Percentiles rank a stretch among this genome's conserved stretches.
phyloP scores from a whole-genome alignment of 306 rosid genomes.

The Fagus sylvatica region DNA sequence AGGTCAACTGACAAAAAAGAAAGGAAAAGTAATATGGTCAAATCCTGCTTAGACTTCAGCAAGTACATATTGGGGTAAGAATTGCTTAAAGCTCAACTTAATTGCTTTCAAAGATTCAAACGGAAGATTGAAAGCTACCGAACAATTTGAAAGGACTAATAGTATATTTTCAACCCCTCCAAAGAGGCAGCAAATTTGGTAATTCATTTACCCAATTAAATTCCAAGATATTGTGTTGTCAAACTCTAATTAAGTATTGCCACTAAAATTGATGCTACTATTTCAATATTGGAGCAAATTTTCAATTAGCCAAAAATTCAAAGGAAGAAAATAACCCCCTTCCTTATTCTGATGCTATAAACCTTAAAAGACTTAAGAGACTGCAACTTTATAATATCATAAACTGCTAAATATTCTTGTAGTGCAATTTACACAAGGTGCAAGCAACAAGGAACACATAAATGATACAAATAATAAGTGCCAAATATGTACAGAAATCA shows the following conservation, averaged over 20 bases:
- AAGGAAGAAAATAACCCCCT: too few species aligned
- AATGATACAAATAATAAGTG: slow-evolving; percentile 31
- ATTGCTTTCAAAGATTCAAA: background rate
- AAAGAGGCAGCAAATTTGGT: background rate
- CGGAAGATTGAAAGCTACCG: background rate
- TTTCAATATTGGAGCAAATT: background rate
- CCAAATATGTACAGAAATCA: slow-evolving; percentile 15
- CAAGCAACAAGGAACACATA: slow-evolving; percentile 20
- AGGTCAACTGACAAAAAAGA: slow-evolving; percentile 33
- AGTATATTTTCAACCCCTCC: background rate
- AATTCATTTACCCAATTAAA: background rate
- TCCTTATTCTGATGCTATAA: background rate
- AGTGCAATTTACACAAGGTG: slow-evolving; percentile 15
- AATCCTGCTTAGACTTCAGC: slow-evolving; percentile 15
- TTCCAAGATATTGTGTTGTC: background rate
- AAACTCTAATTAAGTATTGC: background rate
- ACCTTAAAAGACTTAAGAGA: background rate
- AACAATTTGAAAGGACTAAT: background rate
- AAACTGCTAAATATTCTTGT: slow-evolving; percentile 1
- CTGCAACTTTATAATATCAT: slow-evolving; percentile 12
- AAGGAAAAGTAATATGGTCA: slow-evolving; percentile 35
- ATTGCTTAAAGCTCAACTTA: background rate
- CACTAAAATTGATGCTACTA: background rate
- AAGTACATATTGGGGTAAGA: background rate
- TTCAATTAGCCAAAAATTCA: background rate